phyloP scores from a whole-genome alignment of 2,329 filamentous ascomycete species.

The Diplodia seriata region DNA sequence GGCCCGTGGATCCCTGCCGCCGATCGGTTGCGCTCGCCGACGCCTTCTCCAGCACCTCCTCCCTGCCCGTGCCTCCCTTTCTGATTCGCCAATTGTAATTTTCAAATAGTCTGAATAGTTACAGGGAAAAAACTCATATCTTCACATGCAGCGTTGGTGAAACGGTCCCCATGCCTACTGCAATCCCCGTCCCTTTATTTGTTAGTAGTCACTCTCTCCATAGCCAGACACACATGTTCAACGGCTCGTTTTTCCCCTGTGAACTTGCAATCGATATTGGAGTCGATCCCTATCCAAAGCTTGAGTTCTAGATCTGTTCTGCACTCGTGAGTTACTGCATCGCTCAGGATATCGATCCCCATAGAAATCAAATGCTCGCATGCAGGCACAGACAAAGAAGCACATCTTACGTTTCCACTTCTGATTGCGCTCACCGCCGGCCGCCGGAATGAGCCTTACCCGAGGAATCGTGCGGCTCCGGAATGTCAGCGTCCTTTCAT shows the following conservation, averaged over 20 bases:
- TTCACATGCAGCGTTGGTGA: neutral
- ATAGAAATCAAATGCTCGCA: neutral
- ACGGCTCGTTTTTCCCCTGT: neutral
- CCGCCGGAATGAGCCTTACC: neutral
- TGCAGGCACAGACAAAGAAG: neutral
- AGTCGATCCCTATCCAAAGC: neutral
- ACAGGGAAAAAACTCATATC: neutral
- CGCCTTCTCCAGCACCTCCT: neutral
- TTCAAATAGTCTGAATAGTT: neutral
- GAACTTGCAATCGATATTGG: neutral
- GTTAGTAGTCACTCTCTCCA: neutral
- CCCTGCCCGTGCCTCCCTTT: neutral
- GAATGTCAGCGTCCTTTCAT: neutral
- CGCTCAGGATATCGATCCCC: neutral
- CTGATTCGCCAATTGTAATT: neutral
- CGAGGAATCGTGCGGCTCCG: neutral
- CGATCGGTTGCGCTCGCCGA: neutral
- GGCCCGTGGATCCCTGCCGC: constrained; percentile 16
- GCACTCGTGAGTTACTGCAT: neutral
- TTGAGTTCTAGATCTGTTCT: neutral
- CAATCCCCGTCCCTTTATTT: neutral
- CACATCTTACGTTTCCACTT: neutral
- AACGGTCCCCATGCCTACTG: neutral
- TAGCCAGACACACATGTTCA: neutral
- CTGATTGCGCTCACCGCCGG: neutral